phyloP scores from a whole-genome alignment of 148 eudicot species.

The Arctostaphylos glauca region DNA sequence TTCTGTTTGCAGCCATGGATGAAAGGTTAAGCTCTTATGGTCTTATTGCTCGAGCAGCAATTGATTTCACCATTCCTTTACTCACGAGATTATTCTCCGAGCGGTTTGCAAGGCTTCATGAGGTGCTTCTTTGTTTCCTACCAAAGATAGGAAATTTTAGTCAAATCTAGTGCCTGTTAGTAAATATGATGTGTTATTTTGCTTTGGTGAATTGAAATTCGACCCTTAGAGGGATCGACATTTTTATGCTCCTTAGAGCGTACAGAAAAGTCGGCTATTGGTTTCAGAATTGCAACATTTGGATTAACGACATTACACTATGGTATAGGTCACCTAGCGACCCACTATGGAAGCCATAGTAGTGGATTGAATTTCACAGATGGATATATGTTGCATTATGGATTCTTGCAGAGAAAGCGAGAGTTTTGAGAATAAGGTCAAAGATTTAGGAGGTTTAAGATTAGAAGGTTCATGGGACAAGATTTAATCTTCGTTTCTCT shows the following conservation, averaged over 20 bases:
- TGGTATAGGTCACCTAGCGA: too few relatives aligned
- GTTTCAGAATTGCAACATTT: too few relatives aligned
- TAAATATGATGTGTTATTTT: not conserved
- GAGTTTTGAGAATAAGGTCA: not conserved
- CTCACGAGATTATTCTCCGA: slow-evolving; percentile 68
- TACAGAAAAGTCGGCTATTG: too few relatives aligned
- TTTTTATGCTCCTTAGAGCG: too few relatives aligned
- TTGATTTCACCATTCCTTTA: slow-evolving; percentile 64
- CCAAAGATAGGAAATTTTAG: not conserved
- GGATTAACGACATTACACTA: too few relatives aligned
- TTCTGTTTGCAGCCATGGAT: slow-evolving; percentile 74
- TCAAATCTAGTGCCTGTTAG: not conserved
- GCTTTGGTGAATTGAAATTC: too few relatives aligned
- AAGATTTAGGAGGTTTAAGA: not conserved
- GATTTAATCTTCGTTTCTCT: not conserved
- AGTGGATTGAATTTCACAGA: too few relatives aligned
- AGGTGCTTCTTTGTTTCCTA: slow-evolving; percentile 41
- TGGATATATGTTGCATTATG: too few relatives aligned
- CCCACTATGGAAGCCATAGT: too few relatives aligned
- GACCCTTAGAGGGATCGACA: too few relatives aligned
- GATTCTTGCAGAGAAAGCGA: not conserved
- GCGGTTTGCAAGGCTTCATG: slow-evolving; percentile 67
- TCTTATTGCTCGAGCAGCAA: slow-evolving; percentile 84
- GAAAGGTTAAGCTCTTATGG: slow-evolving; percentile 95
- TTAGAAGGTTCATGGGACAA: slow-evolving; percentile 3